Evolutionary conservation across 2,329 filamentous ascomycete species (phyloP).

Genomic region (Diplodia mutila): DNA sequence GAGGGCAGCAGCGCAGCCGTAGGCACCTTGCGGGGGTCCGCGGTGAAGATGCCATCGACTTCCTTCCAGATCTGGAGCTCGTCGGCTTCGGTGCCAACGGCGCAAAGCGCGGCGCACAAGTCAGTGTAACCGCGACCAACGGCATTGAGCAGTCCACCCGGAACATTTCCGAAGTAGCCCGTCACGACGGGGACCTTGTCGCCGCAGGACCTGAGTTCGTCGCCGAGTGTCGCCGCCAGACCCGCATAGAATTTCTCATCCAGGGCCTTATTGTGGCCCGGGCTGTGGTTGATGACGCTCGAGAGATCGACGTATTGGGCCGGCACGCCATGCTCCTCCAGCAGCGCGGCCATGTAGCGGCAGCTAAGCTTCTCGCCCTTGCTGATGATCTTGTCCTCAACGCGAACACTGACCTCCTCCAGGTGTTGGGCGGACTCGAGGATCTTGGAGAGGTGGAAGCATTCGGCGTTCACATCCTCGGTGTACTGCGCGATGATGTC

Average conservation of each 20-base stretch:
- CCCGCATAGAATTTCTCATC: constrained; percentile 53
- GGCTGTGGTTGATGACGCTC: constrained; percentile 72
- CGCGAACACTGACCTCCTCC: constrained; percentile 55
- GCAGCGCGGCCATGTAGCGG: constrained; percentile 81
- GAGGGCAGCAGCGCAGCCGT: constrained; percentile 86
- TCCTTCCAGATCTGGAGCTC: constrained; percentile 99
- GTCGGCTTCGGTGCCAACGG: constrained; percentile 81
- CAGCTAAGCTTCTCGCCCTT: constrained; percentile 97
- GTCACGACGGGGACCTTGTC: constrained; percentile 62
- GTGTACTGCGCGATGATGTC: constrained; percentile 59
- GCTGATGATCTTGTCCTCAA: constrained; percentile 77
- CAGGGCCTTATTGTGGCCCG: constrained; percentile 42
- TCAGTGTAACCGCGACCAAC: constrained; percentile 97
- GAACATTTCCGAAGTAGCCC: constrained; percentile 93
- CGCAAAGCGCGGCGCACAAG: constrained; percentile 87
- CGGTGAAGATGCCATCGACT: constrained; percentile 91
- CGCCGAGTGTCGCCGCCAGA: constrained; percentile 46
- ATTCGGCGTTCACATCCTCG: constrained; percentile 74
- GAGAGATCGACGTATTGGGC: constrained; percentile 90
- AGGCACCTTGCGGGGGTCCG: constrained; percentile 85
- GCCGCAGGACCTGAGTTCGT: constrained; percentile 48
- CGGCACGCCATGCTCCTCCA: constrained; percentile 79
- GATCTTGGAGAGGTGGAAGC: constrained; percentile 77
- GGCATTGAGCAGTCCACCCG: constrained; percentile 86
- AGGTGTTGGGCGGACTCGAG: constrained; percentile 64